Evolutionary conservation across 2,329 filamentous ascomycete species (phyloP).

Genomic region (Fusarium sp.): DNA sequence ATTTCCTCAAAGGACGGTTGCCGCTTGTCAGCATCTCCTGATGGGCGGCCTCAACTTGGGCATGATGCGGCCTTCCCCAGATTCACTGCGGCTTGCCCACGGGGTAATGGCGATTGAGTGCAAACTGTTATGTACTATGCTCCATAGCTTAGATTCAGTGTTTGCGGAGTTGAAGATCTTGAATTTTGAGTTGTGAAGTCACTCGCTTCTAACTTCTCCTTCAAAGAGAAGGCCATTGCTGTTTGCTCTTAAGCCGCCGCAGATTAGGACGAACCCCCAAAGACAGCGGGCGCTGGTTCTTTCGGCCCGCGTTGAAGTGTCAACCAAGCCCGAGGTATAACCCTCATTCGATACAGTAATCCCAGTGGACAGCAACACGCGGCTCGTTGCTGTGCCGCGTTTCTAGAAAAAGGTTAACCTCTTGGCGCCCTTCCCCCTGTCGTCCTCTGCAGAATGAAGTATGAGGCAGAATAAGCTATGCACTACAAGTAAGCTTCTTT

Average conservation of each 20-base stretch:
- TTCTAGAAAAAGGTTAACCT: slow-evolving; percentile 41
- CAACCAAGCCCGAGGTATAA: not conserved
- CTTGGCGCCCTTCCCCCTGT: slow-evolving; percentile 29
- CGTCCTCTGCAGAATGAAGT: slow-evolving; percentile 20
- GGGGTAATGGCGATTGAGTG: slow-evolving; percentile 38
- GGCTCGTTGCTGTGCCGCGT: slow-evolving; percentile 16
- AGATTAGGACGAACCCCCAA: not conserved
- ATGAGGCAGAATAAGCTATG: slow-evolving; percentile 18
- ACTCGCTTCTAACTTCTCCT: too few species aligned
- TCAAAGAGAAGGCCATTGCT: too few species aligned
- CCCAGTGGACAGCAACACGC: slow-evolving; percentile 8
- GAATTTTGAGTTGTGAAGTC: slow-evolving; percentile 1
- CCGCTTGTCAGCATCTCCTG: slow-evolving; percentile 15
- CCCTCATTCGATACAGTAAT: slow-evolving; percentile 28
- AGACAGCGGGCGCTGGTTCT: slow-evolving; percentile 19
- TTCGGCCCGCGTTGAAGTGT: slow-evolving; percentile 32
- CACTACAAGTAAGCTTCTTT: slow-evolving; percentile 1
- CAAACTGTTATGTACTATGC: slow-evolving; percentile 44
- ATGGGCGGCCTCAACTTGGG: slow-evolving; percentile 18
- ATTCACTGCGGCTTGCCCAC: slow-evolving; percentile 38
- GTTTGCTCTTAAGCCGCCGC: too few species aligned
- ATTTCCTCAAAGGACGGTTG: slow-evolving; percentile 23
- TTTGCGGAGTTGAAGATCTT: slow-evolving; percentile 35
- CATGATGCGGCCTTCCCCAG: slow-evolving; percentile 43
- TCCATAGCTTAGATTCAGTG: slow-evolving; percentile 35